Evolutionary conservation across 2,329 filamentous ascomycete species (phyloP), one percentile per base, ranked within the genome.

Genomic region (Colletotrichum cordylinicola): DNA sequence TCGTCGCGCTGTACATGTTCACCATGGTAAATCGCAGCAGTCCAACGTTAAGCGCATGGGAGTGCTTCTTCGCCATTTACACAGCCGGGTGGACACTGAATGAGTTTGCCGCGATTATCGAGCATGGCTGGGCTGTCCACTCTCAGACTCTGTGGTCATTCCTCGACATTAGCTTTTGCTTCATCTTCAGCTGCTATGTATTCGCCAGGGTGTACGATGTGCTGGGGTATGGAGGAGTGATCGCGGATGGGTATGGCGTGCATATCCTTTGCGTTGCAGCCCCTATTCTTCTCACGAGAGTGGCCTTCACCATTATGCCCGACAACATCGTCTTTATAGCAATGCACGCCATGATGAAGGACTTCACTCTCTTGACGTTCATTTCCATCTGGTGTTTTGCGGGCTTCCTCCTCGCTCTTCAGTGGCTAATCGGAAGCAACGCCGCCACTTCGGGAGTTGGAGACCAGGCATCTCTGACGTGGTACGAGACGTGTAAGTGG

Each of bases 311-410:
- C 78, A 82, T 95, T 33, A 91, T 95, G 88, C 93, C 93, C 0
- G 93, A 95, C 81, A 94, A 94, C 78, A 93, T 95, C 85, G 90
- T 95, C 58, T 94, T 95, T 83, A 93, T 95, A 73, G 93, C 93
- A 0, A 86, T 95, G 2, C 89, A 94, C 74, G 92, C 93, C 61
- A 94, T 95, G 93, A 93, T 95, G 88, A 90, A 90, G 58, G 92
- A 95, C 81, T 95, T 95, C 79, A 91, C 91, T 2, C 87, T 92
- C 31, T 85, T 95, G 1, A 94, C 92, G 4, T 85, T 93, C 7
- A 88, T 76, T 64, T 56, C 75, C 8, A 64, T 77, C 5, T 95
- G 86, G 86, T 94, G 93, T 79, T 95, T 95, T 79, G 91, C 90
- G 6, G 93, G 93, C 4, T 95, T 95, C 81, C 86, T 95, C 13